Base-by-base conservation (phyloP, 257 asterid species). In the Paraleonurus japonicus region DNA sequence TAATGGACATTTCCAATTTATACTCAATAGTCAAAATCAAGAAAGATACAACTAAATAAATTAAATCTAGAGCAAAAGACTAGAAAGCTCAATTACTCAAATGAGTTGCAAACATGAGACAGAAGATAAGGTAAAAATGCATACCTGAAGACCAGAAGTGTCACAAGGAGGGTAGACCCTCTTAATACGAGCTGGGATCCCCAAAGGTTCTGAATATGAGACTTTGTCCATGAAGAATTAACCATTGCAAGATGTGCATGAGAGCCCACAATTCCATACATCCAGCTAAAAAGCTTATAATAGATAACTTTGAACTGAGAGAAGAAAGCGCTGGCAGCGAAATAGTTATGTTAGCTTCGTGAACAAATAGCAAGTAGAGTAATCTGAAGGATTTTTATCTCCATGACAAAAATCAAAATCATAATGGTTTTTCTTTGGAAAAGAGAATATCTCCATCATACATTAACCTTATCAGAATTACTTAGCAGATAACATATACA, bases 131-230 rank as follows among this genome's bases (percentile, higher is more conserved):
- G 57, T 27, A 69, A 22, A 66, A 61, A 55, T 26, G 62, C 81
- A 61, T 54, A 93, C 97, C 96, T 89, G 99, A 71, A 94, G 96
- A 63, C 90, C 84, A 60, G 89, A 89, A 69, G 96, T 88, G 75
- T 94, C 96, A 79, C 99, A 94, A 51, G 98, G 98, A 86, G 99
- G 99, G 80, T 89, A 92, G 41, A 92, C 90, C 60, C 85, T 83
- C 83, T 82, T 88, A 63, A 85, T 88, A 57, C 88, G 93, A 80
- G 77, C 82, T 69, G 95, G 76, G 73, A 87, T 92, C 23, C 96
- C 98, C 99, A 95, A 65, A 92, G 88, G 85, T 82, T 85, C 83
- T 83, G 87, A 76, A 95, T 89, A 81, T 95, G 97, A 76, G 95
- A 87, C 55, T 79, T 81, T 20, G 97, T 95, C 99, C 99, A 95